Evolutionary conservation across 2,329 filamentous ascomycete genomes (phyloP), one percentile per base, ranked within the genome.

Genomic region (Didymellaceae sp.): DNA sequence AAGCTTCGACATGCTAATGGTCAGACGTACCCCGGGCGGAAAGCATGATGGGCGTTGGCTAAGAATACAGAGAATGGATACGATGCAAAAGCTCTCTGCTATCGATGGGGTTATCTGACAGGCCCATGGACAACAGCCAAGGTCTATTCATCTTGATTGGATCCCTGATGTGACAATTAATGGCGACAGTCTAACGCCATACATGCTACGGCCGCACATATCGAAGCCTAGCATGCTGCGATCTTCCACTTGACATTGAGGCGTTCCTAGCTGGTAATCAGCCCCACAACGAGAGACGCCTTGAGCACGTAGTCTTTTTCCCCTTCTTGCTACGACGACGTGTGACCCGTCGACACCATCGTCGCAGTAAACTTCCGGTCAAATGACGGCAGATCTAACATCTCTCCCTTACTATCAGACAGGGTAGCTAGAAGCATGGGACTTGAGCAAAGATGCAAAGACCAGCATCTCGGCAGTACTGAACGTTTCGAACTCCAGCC

Each of bases 401-500:
- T 20, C 21, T 26, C 25, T 33, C 26, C 4, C 8, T 40, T 34
- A 28, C 44, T 13, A 45, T 3, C 32, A 40, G 30, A 32, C 21
- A 37, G 9, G 17, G 26, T 31, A 38, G 49, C 50, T 38, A 18
- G 22, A 43, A 39, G 49, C 46, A 35, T 37, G 28, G 39, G 42
- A 26, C 30, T 24, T 32, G 13, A 43, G 30, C 31, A 40, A 14
- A 45, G 17, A 32, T 25, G 25, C 41, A 41, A 38, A 42, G 35
- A 30, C 40, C 17, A 38, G 16, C 6, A 33, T 35, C 25, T 17
- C 40, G 24, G 57, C 55, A 47, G 55, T 51, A 54, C 62, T 57
- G 57, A 66, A 63, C 55, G 53, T 68, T 63, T 63, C 54, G 55
- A 58, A 59, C 58, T 62, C 58, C 66, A 66, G 66, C 64, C 65